These are phyloP conservation scores for Coniochaeta sp. DNA, from an alignment of 2,329 filamentous ascomycete species.

Conservation along the genomic window DNA sequence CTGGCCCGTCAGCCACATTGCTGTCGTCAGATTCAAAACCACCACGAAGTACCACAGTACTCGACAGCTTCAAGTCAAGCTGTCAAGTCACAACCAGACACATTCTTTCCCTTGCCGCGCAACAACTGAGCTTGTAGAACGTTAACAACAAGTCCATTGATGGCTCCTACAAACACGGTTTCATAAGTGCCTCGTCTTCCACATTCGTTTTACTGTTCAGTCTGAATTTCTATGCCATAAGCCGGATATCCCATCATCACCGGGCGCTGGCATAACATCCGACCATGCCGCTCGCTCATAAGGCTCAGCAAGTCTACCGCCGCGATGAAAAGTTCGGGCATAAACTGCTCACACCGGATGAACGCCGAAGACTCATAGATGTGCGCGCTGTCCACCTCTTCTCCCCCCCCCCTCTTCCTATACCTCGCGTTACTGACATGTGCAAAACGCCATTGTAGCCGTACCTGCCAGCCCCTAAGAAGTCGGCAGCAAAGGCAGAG, in stretches of 20 bases:
- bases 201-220: not conserved
- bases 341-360: conserved; percentile 31
- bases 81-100: not conserved
- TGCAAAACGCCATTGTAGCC: conserved; percentile 11
- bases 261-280: not conserved
- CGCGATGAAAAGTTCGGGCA: conserved; percentile 35
- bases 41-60: not conserved
- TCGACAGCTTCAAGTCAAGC: not conserved
- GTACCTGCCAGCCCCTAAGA: conserved; percentile 25
- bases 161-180: not conserved
- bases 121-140: not conserved
- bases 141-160: not conserved
- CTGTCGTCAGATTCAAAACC: not conserved
- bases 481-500: conserved; percentile 13
- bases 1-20: not conserved
- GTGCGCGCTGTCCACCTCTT: conserved; percentile 18
- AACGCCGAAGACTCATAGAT: conserved; percentile 37
- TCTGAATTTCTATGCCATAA: not conserved
- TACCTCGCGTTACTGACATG: not conserved
- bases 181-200: not conserved
- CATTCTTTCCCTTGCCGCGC: not conserved
- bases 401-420: not conserved
- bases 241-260: too few species aligned
- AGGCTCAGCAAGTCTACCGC: conserved; percentile 34
- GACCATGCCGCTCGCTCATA: conserved; percentile 27